Evolutionary conservation across 208 protist genomes (phyloP), one percentile per base, ranked within the genome.

Genomic region (Plasmodiophora brassicae): DNA sequence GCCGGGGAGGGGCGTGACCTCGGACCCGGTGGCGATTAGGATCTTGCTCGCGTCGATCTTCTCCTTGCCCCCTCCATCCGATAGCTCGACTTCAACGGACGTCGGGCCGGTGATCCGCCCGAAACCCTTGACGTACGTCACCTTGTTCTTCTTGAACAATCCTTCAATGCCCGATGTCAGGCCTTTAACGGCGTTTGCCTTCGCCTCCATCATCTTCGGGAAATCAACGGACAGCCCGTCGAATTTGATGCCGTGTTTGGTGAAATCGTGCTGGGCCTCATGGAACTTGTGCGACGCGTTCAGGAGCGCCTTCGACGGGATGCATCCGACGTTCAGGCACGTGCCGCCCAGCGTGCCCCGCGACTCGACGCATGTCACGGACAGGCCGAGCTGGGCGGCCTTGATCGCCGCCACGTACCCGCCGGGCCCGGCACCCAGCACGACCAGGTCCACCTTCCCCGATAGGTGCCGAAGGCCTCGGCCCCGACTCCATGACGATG

Each of bases 341-440:
- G 97, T 99, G 87, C 97, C 97, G 43, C 98, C 98, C 32, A 99
- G 95, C 46, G 94, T 86, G 43, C 98, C 97, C 87, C 98, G 95
- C 93, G 98, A 98, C 92, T 99, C 98, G 41, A 99, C 92, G 91
- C 98, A 99, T 10, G 96, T 95, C 0, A 97, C 97, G 84, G 93
- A 46, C 0, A 86, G 0, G 0, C 98, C 98, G 1, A 99, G 94
- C 94, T 99, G 98, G 20, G 97, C 98, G 39, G 98, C 98, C 91
- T 99, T 99, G 92, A 99, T 99, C 46, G 98, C 98, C 14, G 97
- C 97, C 54, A 99, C 98, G 92, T 99, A 99, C 87, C 98, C 98
- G 88, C 98, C 98, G 54, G 98, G 98, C 1, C 98, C 98, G 89
- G 97, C 98, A 60, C 98, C 98, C 91, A 99, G 97, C 44, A 99